Conservation (phyloP, 2,329 filamentous ascomycete species). For the Colletotrichum sp. region DNA sequence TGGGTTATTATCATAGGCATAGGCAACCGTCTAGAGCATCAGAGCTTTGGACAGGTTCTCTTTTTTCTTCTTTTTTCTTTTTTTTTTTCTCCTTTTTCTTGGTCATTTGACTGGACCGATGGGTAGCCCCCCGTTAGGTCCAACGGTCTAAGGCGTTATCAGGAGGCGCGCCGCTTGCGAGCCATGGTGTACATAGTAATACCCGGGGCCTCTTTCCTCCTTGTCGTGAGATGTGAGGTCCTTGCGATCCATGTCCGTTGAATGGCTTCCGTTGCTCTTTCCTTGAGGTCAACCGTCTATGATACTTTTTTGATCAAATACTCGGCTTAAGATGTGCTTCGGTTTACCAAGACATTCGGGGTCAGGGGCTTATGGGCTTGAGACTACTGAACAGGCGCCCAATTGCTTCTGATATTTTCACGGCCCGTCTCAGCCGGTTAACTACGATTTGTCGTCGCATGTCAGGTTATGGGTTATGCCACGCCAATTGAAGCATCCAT, state of each 20-base stretch:
- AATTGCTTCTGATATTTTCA: background rate
- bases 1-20: background rate
- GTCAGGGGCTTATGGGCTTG: background rate
- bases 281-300: background rate
- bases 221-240: conserved; percentile 19
- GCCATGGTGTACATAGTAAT: conserved; percentile 14
- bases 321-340: background rate
- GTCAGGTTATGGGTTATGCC: background rate
- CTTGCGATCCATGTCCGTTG: conserved; percentile 8
- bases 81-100: background rate
- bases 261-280: background rate
- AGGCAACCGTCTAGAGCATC: background rate
- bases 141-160: background rate
- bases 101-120: background rate
- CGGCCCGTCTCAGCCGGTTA: background rate
- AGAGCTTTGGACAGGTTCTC: background rate
- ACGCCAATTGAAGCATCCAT: background rate
- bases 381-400: background rate
- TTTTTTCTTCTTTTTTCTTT: background rate
- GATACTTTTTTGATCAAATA: background rate
- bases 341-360: background rate
- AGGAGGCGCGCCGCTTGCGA: background rate
- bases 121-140: background rate
- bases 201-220: conserved; percentile 22
- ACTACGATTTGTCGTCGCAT: background rate